Percentiles rank a stretch among this genome's conserved stretches.
Conservation (phyloP, 2,329 filamentous ascomycete genomes). For the Hymenoscyphus occultus region DNA sequence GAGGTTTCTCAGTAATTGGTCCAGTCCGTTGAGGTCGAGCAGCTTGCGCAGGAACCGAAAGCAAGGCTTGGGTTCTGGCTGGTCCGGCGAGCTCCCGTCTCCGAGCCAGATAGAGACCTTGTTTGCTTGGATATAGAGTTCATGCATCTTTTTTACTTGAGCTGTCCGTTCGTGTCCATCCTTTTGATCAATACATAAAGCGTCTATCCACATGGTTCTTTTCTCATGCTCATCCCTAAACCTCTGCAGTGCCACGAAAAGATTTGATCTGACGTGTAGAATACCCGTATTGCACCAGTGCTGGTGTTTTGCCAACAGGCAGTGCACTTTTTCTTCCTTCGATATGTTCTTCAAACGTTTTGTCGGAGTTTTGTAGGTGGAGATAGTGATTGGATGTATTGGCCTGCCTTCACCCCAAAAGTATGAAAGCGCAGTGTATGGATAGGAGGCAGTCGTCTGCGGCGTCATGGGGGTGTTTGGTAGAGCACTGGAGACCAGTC, state of each 20-base stretch:
- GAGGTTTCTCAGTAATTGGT: not conserved
- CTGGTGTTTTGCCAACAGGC: not conserved
- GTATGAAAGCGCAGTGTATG: not conserved
- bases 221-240: not conserved
- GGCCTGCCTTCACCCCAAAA: not conserved
- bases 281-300: not conserved
- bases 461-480: not conserved
- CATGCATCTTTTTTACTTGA: constrained; percentile 31
- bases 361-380: not conserved
- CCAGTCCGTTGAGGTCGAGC: not conserved
- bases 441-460: not conserved
- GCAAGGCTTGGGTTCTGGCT: not conserved
- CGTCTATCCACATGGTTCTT: constrained; percentile 32
- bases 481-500: not conserved
- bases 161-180: constrained; percentile 25
- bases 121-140: constrained; percentile 31
- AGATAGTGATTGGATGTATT: not conserved
- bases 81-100: not conserved
- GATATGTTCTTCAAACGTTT: not conserved
- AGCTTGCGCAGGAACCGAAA: not conserved
- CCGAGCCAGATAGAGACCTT: constrained; percentile 34
- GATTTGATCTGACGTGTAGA: not conserved
- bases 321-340: not conserved
- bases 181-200: constrained; percentile 33
- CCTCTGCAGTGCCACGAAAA: not conserved